Evolutionary conservation across 1,139 yeast species (phyloP).

Genomic region (Sugiyamaella pinicola): DNA sequence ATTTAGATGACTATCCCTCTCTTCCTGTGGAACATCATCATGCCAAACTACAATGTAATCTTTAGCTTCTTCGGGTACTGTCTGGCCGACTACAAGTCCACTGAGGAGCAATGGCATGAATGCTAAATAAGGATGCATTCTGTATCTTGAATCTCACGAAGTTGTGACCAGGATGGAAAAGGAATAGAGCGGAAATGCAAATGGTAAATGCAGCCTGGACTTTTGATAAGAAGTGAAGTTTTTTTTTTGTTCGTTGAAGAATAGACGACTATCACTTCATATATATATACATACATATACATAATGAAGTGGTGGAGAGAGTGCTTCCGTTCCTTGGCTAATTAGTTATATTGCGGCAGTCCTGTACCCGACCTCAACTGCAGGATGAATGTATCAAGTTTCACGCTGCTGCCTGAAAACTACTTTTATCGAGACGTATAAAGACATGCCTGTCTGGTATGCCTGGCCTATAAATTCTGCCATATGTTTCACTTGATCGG

Average conservation of each 20-base stretch:
- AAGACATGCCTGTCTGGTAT: neutral
- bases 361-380: neutral
- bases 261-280: neutral
- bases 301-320: neutral
- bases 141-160: neutral
- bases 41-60: slow-evolving; percentile 32
- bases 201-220: neutral
- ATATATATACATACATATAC: neutral
- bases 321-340: neutral
- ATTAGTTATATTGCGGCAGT: neutral
- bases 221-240: neutral
- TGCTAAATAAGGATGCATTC: slow-evolving; percentile 1
- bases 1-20: slow-evolving; percentile 1
- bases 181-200: neutral
- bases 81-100: neutral
- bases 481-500: neutral
- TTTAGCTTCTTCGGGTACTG: slow-evolving; percentile 7
- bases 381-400: slow-evolving; percentile 6
- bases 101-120: neutral
- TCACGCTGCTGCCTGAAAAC: neutral
- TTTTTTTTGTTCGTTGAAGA: neutral
- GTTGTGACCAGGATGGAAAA: neutral
- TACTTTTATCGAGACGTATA: neutral
- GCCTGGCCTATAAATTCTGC: neutral
- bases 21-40: slow-evolving; percentile 15